A percentile compares a stretch with the other conserved stretches of the same genome.
Conservation (phyloP, 176 grass and related monocot genomes). For the Thalia dealbata region DNA sequence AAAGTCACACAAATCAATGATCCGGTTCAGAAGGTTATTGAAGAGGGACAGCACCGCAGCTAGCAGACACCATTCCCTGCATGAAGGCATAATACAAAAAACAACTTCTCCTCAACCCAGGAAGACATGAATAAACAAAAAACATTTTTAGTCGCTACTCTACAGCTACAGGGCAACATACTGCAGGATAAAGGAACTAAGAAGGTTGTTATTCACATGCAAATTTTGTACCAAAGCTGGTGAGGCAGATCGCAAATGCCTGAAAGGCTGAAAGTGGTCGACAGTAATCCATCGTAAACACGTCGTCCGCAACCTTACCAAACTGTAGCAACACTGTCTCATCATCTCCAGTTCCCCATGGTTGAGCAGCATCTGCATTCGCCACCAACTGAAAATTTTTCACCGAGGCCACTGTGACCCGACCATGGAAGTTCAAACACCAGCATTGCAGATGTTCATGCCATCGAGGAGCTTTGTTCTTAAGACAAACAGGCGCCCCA, state of each 20-base stretch:
- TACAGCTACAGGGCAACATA: background rate
- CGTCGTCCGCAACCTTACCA: background rate
- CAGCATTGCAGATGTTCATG: constrained; percentile 21
- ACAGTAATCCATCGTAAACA: constrained; percentile 17
- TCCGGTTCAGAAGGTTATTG: background rate
- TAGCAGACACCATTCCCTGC: constrained; percentile 1
- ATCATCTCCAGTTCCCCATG: constrained; percentile 2
- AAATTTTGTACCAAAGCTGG: constrained; percentile 25
- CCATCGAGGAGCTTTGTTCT: constrained; percentile 20
- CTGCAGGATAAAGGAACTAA: background rate
- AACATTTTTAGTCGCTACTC: background rate
- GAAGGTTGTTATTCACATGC: constrained; percentile 21
- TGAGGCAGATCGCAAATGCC: constrained; percentile 20
- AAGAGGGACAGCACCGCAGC: background rate
- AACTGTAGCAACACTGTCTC: constrained; percentile 21
- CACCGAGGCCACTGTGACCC: constrained; percentile 22
- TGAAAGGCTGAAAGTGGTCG: constrained; percentile 21
- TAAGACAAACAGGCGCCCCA: background rate
- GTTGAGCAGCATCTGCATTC: background rate
- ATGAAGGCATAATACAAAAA: constrained; percentile 6
- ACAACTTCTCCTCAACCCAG: constrained; percentile 2
- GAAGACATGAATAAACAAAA: background rate
- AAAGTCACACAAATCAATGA: background rate
- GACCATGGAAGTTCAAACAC: constrained; percentile 18
- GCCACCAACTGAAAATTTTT: constrained; percentile 21